Evolutionary conservation across 371 early-diverging fungal species (phyloP).

Genomic region (Saksenaea oblongispora): DNA sequence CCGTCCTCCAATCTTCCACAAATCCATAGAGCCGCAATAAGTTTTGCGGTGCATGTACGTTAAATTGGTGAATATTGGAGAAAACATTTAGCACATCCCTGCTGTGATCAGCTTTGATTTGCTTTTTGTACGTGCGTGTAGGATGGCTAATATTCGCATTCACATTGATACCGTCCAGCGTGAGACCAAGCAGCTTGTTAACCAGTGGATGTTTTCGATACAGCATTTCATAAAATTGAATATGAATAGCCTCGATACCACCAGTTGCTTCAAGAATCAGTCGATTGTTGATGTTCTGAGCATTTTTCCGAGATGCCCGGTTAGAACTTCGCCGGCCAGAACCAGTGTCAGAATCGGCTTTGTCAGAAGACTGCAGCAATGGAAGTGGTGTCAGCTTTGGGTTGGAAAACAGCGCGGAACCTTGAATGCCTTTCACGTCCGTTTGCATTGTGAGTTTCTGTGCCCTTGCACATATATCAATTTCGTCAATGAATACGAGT

Average conservation of each 20-base stretch:
- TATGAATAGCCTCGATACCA: slow-evolving; percentile 37
- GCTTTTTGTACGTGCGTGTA: slow-evolving; percentile 21
- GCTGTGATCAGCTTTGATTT: slow-evolving; percentile 8
- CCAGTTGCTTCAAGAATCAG: slow-evolving; percentile 45
- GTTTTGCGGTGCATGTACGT: slow-evolving; percentile 71
- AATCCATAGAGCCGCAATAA: slow-evolving; percentile 77
- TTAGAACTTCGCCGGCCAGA: slow-evolving; percentile 47
- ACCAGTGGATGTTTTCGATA: slow-evolving; percentile 6
- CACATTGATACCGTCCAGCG: slow-evolving; percentile 35
- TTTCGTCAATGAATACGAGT: slow-evolving; percentile 32
- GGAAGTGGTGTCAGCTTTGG: slow-evolving; percentile 40
- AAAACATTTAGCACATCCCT: slow-evolving; percentile 57
- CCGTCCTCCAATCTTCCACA: slow-evolving; percentile 81
- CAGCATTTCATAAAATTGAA: slow-evolving; percentile 37
- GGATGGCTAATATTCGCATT: slow-evolving; percentile 45
- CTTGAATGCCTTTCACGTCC: slow-evolving; percentile 35
- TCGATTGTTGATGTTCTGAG: slow-evolving; percentile 23
- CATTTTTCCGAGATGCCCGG: slow-evolving; percentile 30
- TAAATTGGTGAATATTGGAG: slow-evolving; percentile 56
- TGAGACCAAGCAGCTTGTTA: slow-evolving; percentile 33
- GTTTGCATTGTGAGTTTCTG: slow-evolving; percentile 48
- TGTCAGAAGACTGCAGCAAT: slow-evolving; percentile 23
- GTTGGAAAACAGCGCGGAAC: slow-evolving; percentile 49
- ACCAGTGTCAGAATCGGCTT: slow-evolving; percentile 47
- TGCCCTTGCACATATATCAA: slow-evolving; percentile 46